These are phyloP conservation scores for Macrocybe gigantea DNA, from an alignment of 768 basidiomycete genomes.

Conservation along the genomic window DNA sequence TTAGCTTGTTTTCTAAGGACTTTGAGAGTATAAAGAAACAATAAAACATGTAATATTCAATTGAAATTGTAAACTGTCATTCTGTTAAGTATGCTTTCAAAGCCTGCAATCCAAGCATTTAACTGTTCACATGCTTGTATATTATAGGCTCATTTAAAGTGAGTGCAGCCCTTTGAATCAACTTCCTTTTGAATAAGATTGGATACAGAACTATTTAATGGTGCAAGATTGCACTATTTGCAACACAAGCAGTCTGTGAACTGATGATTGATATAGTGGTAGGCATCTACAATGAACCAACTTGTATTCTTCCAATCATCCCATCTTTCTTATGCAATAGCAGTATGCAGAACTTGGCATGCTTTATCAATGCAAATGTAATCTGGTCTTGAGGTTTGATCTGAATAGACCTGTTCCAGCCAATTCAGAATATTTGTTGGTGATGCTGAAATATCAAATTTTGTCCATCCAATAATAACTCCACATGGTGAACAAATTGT, in stretches of 20 bases:
- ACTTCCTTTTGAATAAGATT: too few species aligned
- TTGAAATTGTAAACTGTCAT: slow-evolving; percentile 4
- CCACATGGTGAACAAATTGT: slow-evolving; percentile 8
- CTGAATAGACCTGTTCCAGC: slow-evolving; percentile 7
- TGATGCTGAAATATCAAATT: slow-evolving; percentile 8
- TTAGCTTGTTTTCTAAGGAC: not conserved
- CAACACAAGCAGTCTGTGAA: slow-evolving; percentile 2
- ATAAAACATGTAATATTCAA: slow-evolving; percentile 2
- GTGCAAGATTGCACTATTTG: too few species aligned
- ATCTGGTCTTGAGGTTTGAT: too few species aligned
- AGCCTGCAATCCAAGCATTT: slow-evolving; percentile 7
- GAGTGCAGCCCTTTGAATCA: too few species aligned
- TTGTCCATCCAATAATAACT: slow-evolving; percentile 10
- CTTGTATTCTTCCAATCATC: slow-evolving; percentile 10
- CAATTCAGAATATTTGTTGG: slow-evolving; percentile 2
- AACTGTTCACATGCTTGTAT: not conserved
- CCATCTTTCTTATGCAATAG: slow-evolving; percentile 2
- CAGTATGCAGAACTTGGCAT: too few species aligned
- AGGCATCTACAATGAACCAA: slow-evolving; percentile 17
- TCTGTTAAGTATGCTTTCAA: slow-evolving; percentile 2
- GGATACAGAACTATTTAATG: too few species aligned
- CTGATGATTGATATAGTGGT: slow-evolving; percentile 13
- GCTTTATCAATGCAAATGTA: too few species aligned
- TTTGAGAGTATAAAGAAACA: slow-evolving; percentile 1
- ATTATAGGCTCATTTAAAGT: too few species aligned